Base-by-base conservation (phyloP, 257 asterid species). In the Gynochthodes officinalis region DNA sequence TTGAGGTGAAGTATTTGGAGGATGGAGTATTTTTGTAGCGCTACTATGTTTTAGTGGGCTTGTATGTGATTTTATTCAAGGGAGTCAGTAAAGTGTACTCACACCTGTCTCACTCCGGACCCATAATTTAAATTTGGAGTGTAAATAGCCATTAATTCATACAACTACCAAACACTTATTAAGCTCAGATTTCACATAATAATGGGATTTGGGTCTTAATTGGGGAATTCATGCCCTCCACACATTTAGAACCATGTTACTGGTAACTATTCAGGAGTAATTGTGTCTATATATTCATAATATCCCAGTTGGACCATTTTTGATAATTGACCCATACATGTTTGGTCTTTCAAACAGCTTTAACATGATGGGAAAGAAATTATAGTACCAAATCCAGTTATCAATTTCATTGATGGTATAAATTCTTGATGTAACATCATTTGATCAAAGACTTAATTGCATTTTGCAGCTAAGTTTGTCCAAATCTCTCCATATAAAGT, bases 121-220 rank as follows among this genome's bases (percentile, higher is more conserved):
- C 88, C 85, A 75, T 73, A 46, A 61, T 73, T 73, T 75, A 44
- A 80, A 60, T 78, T 71, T 61, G 84, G 72, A 48, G 69, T 19
- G 18, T 73, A 68, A 82, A 82, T 80, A 50, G 69, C 74, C 81
- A 82, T 82, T 73, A 85, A 64, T 76, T 78, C 82, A 59, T 54
- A 54, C 89, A 85, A 78, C 87, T 65, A 80, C 87, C 87, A 60
- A 32, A 72, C 75, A 74, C 81, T 78, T 59, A 71, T 65, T 71
- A 66, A 28, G 21, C 35, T n/a, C 67, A 16, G 21, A 35, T 25
- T 55, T 65, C 71, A 75, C 7, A n/a, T 13, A 11, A 60, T 40
- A 60, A 61, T 61, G 77, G 69, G 77, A 77, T 73, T 42, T 52
- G 69, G 69, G 49, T 55, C 69, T 54, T 72, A 48, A 48, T 62